Conservation (phyloP, 352 stramenopile species). For the Aphanomyces euteiches region DNA sequence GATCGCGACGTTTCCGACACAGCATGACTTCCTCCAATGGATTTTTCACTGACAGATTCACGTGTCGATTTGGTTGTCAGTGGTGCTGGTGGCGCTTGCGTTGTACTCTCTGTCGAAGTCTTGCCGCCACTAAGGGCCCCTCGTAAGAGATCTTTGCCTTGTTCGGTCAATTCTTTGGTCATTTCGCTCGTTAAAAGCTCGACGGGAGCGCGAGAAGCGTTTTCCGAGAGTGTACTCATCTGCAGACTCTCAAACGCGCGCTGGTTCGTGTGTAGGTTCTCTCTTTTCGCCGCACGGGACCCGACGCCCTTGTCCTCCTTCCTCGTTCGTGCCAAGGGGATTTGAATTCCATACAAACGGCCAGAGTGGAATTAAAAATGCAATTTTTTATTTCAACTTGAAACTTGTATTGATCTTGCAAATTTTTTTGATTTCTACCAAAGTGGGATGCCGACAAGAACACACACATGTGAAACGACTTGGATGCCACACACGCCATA, state of each 20-base stretch:
- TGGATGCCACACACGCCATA: not conserved
- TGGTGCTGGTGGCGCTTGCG: not conserved
- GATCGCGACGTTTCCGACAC: slow-evolving; percentile 8
- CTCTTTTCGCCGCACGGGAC: no score
- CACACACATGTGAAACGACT: not conserved
- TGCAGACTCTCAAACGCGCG: not conserved
- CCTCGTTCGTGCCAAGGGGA: no score
- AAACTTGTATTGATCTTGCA: no score
- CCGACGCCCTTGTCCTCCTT: no score
- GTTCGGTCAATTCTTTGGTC: slow-evolving; percentile 18
- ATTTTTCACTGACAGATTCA: not conserved
- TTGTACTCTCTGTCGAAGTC: not conserved
- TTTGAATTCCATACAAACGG: no score
- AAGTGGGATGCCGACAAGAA: no score
- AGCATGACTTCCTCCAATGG: not conserved
- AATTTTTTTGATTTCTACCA: no score
- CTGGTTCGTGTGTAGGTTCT: no score
- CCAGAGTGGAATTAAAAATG: no score
- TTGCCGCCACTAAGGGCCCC: not conserved
- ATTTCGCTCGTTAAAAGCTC: slow-evolving; percentile 5
- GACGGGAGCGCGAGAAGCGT: not conserved
- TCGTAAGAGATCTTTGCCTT: slow-evolving; percentile 11
- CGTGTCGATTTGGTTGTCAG: not conserved
- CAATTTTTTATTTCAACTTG: no score
- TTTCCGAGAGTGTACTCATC: not conserved